Conservation (phyloP, 2,329 filamentous ascomycete genomes). For the Fusarium neocosmosporiellum region DNA sequence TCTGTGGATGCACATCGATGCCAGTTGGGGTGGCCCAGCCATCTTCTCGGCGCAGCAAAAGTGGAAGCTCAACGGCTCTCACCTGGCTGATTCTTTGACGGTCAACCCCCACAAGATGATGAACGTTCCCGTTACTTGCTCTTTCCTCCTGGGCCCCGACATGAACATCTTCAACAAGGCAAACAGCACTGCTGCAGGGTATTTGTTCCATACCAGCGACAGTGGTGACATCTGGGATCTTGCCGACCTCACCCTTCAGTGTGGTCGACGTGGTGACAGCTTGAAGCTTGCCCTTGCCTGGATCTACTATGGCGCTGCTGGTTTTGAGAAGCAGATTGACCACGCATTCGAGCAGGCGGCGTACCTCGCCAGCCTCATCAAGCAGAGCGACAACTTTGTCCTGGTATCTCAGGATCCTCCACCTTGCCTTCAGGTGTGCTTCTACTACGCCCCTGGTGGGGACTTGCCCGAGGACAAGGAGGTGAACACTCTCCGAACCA, state of each 20-base stretch:
- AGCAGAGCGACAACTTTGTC: conserved; percentile 68
- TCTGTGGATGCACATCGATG: conserved; percentile 95
- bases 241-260: conserved; percentile 92
- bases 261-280: conserved; percentile 85
- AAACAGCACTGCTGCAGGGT: conserved; percentile 88
- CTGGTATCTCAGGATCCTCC: conserved; percentile 81
- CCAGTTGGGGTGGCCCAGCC: conserved; percentile 87
- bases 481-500: conserved; percentile 62
- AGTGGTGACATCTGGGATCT: conserved; percentile 82
- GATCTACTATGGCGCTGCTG: conserved; percentile 85
- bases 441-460: conserved; percentile 79
- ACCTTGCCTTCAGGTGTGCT: conserved; percentile 93
- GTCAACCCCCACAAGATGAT: conserved; percentile 99
- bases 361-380: conserved; percentile 73
- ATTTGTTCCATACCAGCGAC: conserved; percentile 77
- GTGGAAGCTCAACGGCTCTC: conserved; percentile 73
- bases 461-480: conserved; percentile 54
- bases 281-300: conserved; percentile 90
- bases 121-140: conserved; percentile 89
- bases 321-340: conserved; percentile 78
- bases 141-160: conserved; percentile 85
- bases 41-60: conserved; percentile 77
- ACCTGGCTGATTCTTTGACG: conserved; percentile 83
- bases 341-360: conserved; percentile 77
- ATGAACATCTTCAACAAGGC: conserved; percentile 81